Base-by-base conservation (phyloP, 805 yeast species). In the Ogataea glucozyma region DNA sequence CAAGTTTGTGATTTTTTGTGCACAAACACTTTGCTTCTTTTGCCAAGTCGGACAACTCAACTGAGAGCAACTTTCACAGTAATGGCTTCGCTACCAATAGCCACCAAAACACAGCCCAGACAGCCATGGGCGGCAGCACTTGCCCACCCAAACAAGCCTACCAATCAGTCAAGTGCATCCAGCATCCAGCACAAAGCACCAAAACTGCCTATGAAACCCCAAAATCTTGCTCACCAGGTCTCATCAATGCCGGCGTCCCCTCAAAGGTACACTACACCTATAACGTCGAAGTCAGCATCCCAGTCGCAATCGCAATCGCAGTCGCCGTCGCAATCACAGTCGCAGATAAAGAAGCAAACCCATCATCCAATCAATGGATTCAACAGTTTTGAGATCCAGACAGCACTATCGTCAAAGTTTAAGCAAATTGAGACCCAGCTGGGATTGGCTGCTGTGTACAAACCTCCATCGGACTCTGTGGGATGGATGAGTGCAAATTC, bases 111-210 rank as follows among this genome's bases (percentile, higher is more conserved):
- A 26, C 49, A 43, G 30, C 26, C 46, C 14, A 45, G 29, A 23
- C 52, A 48, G 44, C 53, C 53, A 6, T 49, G 53, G 53, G 53
- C 53, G 4, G 39, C 48, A 4, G 49, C 52, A 12, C 26, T 46
- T 12, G 46, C 48, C n/a, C n/a, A n/a, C n/a, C n/a, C n/a, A 4
- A 38, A 41, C 24, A 33, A 34, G 37, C 40, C 45, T 20, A 12
- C 16, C 3, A 19, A 31, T 29, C 38, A 34, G 20, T 19, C 38
- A 20, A 29, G 26, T 27, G 6, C 32, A 30, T 9, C 19, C 9
- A 30, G 18, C 32, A 21, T 30, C 11, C 32, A 27, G 31, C 46
- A 27, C n/a, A 41, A 45, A 9, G 13, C 32, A 4, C 32, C 48
- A 8, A 41, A 41, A 31, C 44, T 38, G 19, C 43, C 48, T 6